Evolutionary conservation across 1,284 basidiomycete genomes (phyloP).

Genomic region (Cutaneotrichosporon dermatis): DNA sequence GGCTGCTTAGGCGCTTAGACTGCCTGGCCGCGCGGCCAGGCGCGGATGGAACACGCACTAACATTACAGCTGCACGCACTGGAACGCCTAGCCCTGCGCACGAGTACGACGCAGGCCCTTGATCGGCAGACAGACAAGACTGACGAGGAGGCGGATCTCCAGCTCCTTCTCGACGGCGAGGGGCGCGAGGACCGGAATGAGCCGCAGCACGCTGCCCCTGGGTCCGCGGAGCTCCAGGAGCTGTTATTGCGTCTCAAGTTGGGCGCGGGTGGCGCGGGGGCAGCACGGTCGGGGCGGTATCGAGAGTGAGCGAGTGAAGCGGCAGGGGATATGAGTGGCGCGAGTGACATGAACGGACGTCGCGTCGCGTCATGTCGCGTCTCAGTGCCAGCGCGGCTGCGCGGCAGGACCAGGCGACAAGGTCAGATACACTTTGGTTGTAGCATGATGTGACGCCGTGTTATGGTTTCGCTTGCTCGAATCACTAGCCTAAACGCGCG

Average conservation of each 20-base stretch:
- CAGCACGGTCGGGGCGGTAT: neutral
- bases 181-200: constrained; percentile 3
- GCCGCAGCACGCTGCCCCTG: constrained; percentile 1
- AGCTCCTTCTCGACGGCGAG: constrained; percentile 27
- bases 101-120: constrained; percentile 6
- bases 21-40: no score
- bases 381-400: no score
- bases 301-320: neutral
- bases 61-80: constrained; percentile 34
- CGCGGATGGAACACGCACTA: neutral
- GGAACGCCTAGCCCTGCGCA: constrained; percentile 36
- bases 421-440: no score
- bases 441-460: no score
- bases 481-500: no score
- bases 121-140: constrained; percentile 1
- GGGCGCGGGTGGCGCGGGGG: neutral
- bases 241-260: constrained; percentile 26
- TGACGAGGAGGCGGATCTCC: constrained; percentile 23
- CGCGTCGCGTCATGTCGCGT: no score
- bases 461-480: no score
- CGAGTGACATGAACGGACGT: no score
- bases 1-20: no score
- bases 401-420: no score
- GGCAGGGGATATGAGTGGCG: no score
- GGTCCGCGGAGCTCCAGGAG: constrained; percentile 23